A percentile compares a stretch with the other conserved stretches of the same genome.
Evolutionary conservation across 768 basidiomycete genomes (phyloP).

Genomic region (Mycena albidolilacea): DNA sequence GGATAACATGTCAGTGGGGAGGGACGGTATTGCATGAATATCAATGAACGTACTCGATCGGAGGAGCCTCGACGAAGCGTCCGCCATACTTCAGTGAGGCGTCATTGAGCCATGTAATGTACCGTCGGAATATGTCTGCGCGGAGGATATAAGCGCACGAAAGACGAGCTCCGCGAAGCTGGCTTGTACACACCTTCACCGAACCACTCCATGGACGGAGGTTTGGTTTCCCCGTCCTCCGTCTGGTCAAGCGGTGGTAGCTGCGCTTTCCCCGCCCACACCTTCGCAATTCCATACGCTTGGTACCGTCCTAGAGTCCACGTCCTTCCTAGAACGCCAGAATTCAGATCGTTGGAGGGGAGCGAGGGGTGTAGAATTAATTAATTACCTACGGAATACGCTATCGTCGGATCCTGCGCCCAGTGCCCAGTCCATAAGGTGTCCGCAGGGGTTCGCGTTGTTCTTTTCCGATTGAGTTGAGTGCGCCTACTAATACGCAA

Average conservation of each 20-base stretch:
- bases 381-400: constrained; percentile 40
- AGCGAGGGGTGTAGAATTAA: not conserved
- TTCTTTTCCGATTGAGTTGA: not conserved
- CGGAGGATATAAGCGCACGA: not conserved
- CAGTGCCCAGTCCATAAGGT: constrained; percentile 45
- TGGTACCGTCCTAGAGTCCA: constrained; percentile 41
- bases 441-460: constrained; percentile 19
- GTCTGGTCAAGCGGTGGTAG: constrained; percentile 3
- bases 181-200: constrained; percentile 10
- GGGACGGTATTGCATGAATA: not conserved
- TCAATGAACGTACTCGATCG: constrained; percentile 20
- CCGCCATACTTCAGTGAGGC: constrained; percentile 28
- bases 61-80: constrained; percentile 27
- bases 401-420: constrained; percentile 48
- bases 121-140: constrained; percentile 16
- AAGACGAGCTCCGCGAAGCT: no score
- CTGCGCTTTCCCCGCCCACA: constrained; percentile 42
- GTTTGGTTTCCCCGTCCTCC: not conserved
- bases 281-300: constrained; percentile 42
- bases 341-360: not conserved
- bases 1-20: no score
- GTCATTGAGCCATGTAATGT: constrained; percentile 32
- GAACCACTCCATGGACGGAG: constrained; percentile 3
- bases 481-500: not conserved
- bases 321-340: constrained; percentile 29